Conservation (phyloP, 2,329 filamentous ascomycete species). For the Capronia coronata region DNA sequence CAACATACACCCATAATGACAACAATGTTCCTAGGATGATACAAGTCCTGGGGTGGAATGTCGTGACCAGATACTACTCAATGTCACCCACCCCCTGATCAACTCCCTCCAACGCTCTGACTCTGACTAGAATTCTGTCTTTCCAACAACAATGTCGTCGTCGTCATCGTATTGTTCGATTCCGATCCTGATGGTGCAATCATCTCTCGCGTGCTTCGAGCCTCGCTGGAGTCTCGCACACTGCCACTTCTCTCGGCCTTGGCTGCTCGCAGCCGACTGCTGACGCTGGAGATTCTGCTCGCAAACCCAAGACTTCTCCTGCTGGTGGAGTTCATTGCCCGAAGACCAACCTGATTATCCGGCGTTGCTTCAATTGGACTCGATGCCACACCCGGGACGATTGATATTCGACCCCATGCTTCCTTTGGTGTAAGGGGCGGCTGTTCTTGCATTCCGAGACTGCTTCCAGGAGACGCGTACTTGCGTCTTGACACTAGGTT, state of each 20-base stretch:
- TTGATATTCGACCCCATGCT: conserved; percentile 25
- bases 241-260: conserved; percentile 20
- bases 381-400: conserved; percentile 18
- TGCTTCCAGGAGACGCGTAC: conserved; percentile 17
- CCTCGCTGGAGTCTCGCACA: conserved; percentile 8
- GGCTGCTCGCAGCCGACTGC: conserved; percentile 25
- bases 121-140: conserved; percentile 19
- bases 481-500: conserved; percentile 25
- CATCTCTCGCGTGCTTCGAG: conserved; percentile 10
- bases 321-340: conserved; percentile 4
- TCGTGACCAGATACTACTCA: not conserved
- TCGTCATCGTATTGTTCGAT: conserved; percentile 16
- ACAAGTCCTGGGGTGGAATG: conserved; percentile 5
- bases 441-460: conserved; percentile 8
- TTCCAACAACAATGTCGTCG: conserved; percentile 7
- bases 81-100: no score
- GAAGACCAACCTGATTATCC: conserved; percentile 11
- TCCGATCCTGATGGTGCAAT: conserved; percentile 19
- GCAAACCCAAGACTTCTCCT: conserved; percentile 27
- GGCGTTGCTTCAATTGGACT: conserved; percentile 22
- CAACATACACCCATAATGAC: no score
- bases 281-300: conserved; percentile 26
- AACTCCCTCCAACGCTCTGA: conserved; percentile 10
- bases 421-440: conserved; percentile 21
- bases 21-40: conserved; percentile 1